These are phyloP conservation scores for Ramularia collo-cygni DNA, from an alignment of 2,329 filamentous ascomycete species.

Conservation along the genomic window DNA sequence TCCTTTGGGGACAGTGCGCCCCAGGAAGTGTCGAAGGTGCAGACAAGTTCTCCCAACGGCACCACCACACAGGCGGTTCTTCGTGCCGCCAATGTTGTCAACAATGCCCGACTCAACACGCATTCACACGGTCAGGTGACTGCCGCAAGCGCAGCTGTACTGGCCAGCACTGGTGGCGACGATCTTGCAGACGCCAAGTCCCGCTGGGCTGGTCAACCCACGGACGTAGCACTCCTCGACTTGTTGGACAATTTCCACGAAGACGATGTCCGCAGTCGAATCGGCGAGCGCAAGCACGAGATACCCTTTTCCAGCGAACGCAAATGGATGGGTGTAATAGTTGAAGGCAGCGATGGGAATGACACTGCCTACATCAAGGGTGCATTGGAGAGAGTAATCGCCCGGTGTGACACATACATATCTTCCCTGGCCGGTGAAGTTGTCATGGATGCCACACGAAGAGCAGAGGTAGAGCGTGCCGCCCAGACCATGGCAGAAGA, in stretches of 20 bases:
- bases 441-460: conserved; percentile 68
- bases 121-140: conserved; percentile 49
- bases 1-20: conserved; percentile 62
- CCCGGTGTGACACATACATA: conserved; percentile 84
- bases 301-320: conserved; percentile 94
- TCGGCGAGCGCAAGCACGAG: conserved; percentile 75
- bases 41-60: conserved; percentile 52
- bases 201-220: conserved; percentile 93
- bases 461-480: conserved; percentile 67
- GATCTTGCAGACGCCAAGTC: conserved; percentile 61
- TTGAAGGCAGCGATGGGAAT: conserved; percentile 55
- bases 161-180: conserved; percentile 73
- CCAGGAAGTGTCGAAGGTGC: conserved; percentile 51
- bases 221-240: conserved; percentile 94
- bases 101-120: conserved; percentile 78
- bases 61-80: conserved; percentile 72
- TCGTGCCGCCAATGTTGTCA: conserved; percentile 91
- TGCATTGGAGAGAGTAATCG: conserved; percentile 78
- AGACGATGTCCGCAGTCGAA: conserved; percentile 79
- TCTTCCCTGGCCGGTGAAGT: conserved; percentile 80
- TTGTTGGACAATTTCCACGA: conserved; percentile 85
- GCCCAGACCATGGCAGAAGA: conserved; percentile 83
- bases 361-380: conserved; percentile 95
- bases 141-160: conserved; percentile 64
- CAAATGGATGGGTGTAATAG: conserved; percentile 98